Conservation (phyloP, 1,139 yeast genomes). For the Debaryomyces udenii region DNA sequence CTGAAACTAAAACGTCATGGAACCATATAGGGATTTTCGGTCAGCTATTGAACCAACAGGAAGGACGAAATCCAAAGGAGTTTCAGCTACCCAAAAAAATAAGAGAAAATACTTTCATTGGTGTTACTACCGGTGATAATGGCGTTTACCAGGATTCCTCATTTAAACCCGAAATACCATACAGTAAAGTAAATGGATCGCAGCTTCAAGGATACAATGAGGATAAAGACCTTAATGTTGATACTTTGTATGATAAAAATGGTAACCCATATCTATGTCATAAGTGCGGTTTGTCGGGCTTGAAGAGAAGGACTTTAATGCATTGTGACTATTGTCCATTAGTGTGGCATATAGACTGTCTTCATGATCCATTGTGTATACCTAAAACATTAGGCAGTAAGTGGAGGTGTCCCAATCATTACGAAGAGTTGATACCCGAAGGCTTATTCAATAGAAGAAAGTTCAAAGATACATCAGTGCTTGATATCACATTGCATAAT, state of each 20-base stretch:
- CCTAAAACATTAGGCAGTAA: constrained; percentile 79
- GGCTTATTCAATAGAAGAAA: constrained; percentile 42
- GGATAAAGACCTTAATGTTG: constrained; percentile 62
- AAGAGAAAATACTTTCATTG: constrained; percentile 69
- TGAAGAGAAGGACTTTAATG: constrained; percentile 53
- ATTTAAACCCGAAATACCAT: constrained; percentile 53
- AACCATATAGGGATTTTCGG: constrained; percentile 60
- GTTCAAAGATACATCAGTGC: constrained; percentile 54
- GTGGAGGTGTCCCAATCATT: constrained; percentile 95
- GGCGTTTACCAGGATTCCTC: constrained; percentile 75
- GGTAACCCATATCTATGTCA: constrained; percentile 73
- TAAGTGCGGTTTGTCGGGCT: constrained; percentile 73
- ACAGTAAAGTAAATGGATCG: constrained; percentile 40
- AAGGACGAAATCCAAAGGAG: constrained; percentile 67
- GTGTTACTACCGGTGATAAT: constrained; percentile 64
- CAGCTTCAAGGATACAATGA: constrained; percentile 42
- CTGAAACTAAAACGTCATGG: constrained; percentile 33
- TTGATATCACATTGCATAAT: constrained; percentile 51
- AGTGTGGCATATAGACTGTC: constrained; percentile 93
- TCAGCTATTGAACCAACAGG: constrained; percentile 59
- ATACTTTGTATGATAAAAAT: constrained; percentile 62
- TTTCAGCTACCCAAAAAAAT: constrained; percentile 71
- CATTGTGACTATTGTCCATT: constrained; percentile 85
- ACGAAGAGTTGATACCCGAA: constrained; percentile 53
- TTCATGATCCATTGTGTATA: constrained; percentile 72